Conservation (phyloP, 768 basidiomycete genomes). For the Kwoniella shandongensis region DNA sequence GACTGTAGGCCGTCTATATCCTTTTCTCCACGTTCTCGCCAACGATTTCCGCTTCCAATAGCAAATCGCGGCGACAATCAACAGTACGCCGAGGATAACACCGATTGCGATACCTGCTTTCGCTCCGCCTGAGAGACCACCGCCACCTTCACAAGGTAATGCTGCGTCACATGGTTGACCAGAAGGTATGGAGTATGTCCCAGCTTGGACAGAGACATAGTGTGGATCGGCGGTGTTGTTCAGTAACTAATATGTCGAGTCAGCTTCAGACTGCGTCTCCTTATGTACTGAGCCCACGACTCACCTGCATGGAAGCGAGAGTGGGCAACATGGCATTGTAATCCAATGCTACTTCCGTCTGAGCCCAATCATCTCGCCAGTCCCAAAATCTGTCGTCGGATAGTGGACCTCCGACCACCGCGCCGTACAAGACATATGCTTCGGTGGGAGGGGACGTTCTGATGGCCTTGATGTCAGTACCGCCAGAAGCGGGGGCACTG, state of each 20-base stretch:
- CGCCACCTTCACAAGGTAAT: slow-evolving; percentile 59
- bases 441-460: slow-evolving; percentile 70
- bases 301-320: slow-evolving; percentile 62
- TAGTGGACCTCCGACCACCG: slow-evolving; percentile 83
- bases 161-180: slow-evolving; percentile 78
- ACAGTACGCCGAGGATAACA: slow-evolving; percentile 61
- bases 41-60: slow-evolving; percentile 33
- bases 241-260: slow-evolving; percentile 59
- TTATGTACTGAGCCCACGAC: too few species aligned
- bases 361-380: slow-evolving; percentile 82
- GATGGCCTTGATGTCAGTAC: slow-evolving; percentile 66
- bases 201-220: slow-evolving; percentile 66
- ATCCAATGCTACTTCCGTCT: slow-evolving; percentile 75
- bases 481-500: slow-evolving; percentile 83
- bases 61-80: slow-evolving; percentile 49
- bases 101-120: slow-evolving; percentile 68
- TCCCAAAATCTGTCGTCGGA: slow-evolving; percentile 74
- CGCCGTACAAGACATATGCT: slow-evolving; percentile 79
- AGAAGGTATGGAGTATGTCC: slow-evolving; percentile 41
- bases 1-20: slow-evolving; percentile 16
- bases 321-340: slow-evolving; percentile 89
- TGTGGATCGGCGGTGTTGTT: slow-evolving; percentile 70
- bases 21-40: slow-evolving; percentile 26
- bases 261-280: not conserved
- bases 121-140: slow-evolving; percentile 68